Base-by-base conservation (phyloP, 345 rosid species). In the Raphanus raphanistrum region DNA sequence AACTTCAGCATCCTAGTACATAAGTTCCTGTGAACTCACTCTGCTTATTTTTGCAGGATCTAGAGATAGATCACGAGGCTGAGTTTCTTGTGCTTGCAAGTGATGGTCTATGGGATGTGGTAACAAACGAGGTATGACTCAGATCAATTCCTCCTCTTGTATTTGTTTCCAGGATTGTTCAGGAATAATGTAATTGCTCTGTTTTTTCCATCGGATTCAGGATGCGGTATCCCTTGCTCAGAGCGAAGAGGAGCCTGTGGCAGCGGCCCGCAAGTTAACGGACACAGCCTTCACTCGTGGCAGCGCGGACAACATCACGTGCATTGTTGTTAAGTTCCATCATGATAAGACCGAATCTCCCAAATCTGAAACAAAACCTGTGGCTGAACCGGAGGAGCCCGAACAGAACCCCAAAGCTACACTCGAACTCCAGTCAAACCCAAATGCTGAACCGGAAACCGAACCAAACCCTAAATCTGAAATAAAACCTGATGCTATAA, bases 81-180 rank as follows among this genome's bases (percentile, higher is more conserved):
- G 97, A 93, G 76, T 75, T 90, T 73, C 97, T 96, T 65, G 97
- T 96, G 67, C 91, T 96, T 75, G 98, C 98, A 48, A 93, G 95
- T 80, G 99, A 96, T 79, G 99, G 99, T 74, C 72, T 93, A 60
- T 93, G 99, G 99, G 98, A 96, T 83, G 99, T 93, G 8, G 91
- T 96, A 11, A 92, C 91, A 13, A 93, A 96, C 79, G 97, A 91
- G 86, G 99, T 90, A 86, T 6, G 38, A 38, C 43, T 17, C 66
- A 7, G 1, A 11, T 48, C 12, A 10, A 52, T 4, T 3, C 28
- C 28, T 8, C 38, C 36, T 33, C 62, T 10, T 57, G 33, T 71
- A 65, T 17, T 12, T 64, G 52, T 64, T 57, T 38, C 31, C 2
- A 11, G 13, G 13, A 71, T 71, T 71, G 27, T 32, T n/a, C 6